Base-by-base conservation (phyloP, 1,284 basidiomycete species). In the Tilletia setariae region DNA sequence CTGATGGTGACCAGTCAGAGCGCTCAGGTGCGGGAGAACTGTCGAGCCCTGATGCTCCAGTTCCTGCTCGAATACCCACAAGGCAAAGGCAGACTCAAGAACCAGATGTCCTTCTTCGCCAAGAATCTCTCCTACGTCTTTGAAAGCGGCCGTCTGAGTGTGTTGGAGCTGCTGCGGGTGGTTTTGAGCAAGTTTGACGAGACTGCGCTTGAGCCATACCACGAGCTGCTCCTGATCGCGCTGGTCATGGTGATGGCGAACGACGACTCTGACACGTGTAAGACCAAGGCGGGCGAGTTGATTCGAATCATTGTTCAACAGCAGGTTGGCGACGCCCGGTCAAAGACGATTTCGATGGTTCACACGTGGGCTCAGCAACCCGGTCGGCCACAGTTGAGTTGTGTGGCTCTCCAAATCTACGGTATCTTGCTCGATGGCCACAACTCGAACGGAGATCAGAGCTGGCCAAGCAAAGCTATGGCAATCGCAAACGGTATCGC, bases 21-120 rank as follows among this genome's bases (percentile, higher is more conserved):
- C 13, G 83, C 89, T 0, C 90, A 92, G 74, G 93, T 96, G 8
- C 93, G 94, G 78, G 94, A 96, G 79, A 88, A 92, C 0, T 95
- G 92, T 76, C 90, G 96, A 25, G 89, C 90, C 47, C 88, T 94
- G 40, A 87, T 95, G 47, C 87, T 98, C 53, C 93, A 96, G 79
- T 99, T 99, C 86, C 85, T 98, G 68, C 88, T 98, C 47, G 95
- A 99, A 79, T 99, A 98, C 79, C 96, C 96, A 1, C 96, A 98
- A 82, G 96, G 96, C 44, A 91, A 93, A 76, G 91, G 91, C 1
- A 89, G 95, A 1, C 86, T 98, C 13, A 89, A 89, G 71, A 90
- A 89, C 64, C 92, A 93, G 76, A 91, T 99, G 87, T 88, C 90
- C 0, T 97, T 97, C 85, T 86, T 99, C 30, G 92, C 93, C 28